Evolutionary conservation across 768 basidiomycete genomes (phyloP).

Genomic region (Neoboletus magnificus): DNA sequence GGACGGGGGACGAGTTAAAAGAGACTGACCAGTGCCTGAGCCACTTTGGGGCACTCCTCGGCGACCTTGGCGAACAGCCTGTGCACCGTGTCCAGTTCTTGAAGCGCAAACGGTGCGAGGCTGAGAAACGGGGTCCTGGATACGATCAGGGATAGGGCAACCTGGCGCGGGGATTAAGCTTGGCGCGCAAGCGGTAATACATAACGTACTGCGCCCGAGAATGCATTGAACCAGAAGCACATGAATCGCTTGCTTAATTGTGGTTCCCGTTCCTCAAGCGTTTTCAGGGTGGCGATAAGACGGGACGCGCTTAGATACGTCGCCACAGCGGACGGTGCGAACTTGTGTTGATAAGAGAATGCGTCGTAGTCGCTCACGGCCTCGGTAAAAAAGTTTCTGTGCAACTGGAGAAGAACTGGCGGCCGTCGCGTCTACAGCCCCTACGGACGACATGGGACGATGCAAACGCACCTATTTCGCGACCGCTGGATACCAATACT

Average conservation of each 20-base stretch:
- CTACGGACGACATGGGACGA: constrained; percentile 12
- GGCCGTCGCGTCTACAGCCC: constrained; percentile 1
- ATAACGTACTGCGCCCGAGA: constrained; percentile 62
- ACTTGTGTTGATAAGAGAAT: constrained; percentile 58
- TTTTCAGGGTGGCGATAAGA: constrained; percentile 55
- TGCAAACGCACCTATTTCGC: constrained; percentile 52
- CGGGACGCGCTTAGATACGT: constrained; percentile 59
- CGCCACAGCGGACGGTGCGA: constrained; percentile 68
- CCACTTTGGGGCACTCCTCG: constrained; percentile 56
- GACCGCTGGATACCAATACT: constrained; percentile 55
- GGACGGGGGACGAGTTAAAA: not conserved
- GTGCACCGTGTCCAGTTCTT: constrained; percentile 57
- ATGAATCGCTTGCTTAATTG: constrained; percentile 63
- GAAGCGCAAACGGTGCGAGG: constrained; percentile 56
- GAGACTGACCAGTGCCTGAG: constrained; percentile 52
- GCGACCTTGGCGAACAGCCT: constrained; percentile 56
- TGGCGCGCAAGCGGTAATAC: not conserved
- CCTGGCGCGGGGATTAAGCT: constrained; percentile 33
- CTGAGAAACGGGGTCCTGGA: constrained; percentile 58
- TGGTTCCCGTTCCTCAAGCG: constrained; percentile 54
- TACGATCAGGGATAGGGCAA: constrained; percentile 63
- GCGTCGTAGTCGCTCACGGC: constrained; percentile 53
- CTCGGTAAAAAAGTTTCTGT: constrained; percentile 64
- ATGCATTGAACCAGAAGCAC: constrained; percentile 73
- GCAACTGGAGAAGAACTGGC: constrained; percentile 62